Conservation (phyloP, 257 asterid species). For the Forsythia viridissima region DNA sequence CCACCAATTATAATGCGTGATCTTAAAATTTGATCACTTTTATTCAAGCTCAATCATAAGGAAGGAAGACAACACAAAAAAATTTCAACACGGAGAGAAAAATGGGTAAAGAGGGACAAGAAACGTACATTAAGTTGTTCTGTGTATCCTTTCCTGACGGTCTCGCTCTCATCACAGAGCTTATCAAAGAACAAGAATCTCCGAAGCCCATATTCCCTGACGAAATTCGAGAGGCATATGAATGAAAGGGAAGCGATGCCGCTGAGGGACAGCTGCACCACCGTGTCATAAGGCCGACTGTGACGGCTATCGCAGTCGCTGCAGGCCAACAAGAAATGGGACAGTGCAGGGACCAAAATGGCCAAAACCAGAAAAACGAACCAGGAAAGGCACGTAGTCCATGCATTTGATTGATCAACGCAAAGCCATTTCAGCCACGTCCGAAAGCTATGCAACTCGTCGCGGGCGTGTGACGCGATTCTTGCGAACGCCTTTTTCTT, state of each 20-base stretch:
- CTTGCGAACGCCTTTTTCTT: constrained; percentile 40
- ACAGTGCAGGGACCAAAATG: constrained; percentile 65
- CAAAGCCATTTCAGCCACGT: constrained; percentile 88
- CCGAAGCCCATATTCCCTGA: constrained; percentile 66
- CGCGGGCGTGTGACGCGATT: constrained; percentile 61
- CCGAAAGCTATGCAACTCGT: constrained; percentile 72
- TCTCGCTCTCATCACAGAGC: constrained; percentile 86
- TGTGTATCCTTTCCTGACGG: constrained; percentile 71
- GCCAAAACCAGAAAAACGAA: constrained; percentile 52
- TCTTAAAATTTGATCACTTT: background rate
- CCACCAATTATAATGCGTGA: background rate
- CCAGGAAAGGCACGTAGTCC: constrained; percentile 73
- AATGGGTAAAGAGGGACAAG: background rate
- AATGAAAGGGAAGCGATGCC: constrained; percentile 71
- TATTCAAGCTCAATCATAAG: background rate
- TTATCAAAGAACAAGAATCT: constrained; percentile 80
- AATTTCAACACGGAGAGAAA: background rate
- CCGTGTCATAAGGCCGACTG: constrained; percentile 70
- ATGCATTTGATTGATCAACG: constrained; percentile 77
- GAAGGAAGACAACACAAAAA: background rate
- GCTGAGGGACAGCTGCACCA: constrained; percentile 86
- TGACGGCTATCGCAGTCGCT: constrained; percentile 68
- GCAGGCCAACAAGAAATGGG: constrained; percentile 75
- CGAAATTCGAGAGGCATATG: constrained; percentile 63
- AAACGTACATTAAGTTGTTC: constrained; percentile 65